Percentiles rank a stretch among this genome's conserved stretches.
Evolutionary conservation across 768 basidiomycete species (phyloP).

Genomic region (Trametes sanguinea): DNA sequence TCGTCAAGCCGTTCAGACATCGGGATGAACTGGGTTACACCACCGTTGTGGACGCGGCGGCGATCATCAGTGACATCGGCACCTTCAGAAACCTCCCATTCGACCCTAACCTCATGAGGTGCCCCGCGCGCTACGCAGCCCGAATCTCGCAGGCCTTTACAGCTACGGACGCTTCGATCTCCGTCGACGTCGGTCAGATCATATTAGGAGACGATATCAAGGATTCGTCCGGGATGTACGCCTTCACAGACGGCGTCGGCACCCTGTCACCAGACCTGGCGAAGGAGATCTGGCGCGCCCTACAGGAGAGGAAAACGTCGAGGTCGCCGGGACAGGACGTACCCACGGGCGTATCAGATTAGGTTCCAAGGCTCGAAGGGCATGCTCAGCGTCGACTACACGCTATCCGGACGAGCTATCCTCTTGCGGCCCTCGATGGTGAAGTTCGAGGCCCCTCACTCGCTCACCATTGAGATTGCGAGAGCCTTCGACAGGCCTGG

Average conservation of each 20-base stretch:
- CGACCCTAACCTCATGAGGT: slow-evolving; percentile 51
- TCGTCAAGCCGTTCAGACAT: slow-evolving; percentile 57
- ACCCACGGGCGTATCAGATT: slow-evolving; percentile 58
- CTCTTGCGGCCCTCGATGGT: slow-evolving; percentile 62
- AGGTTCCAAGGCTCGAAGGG: slow-evolving; percentile 69
- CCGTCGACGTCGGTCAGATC: slow-evolving; percentile 43
- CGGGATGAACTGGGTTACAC: slow-evolving; percentile 6
- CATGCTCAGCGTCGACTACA: slow-evolving; percentile 60
- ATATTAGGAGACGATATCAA: slow-evolving; percentile 49
- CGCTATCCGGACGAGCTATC: slow-evolving; percentile 49
- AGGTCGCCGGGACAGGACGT: slow-evolving; percentile 36
- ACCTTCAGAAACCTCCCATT: slow-evolving; percentile 49
- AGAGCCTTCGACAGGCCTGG: slow-evolving; percentile 62
- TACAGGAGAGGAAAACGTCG: slow-evolving; percentile 42
- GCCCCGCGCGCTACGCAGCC: slow-evolving; percentile 72
- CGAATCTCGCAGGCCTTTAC: slow-evolving; percentile 76
- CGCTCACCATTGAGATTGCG: slow-evolving; percentile 61
- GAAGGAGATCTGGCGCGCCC: slow-evolving; percentile 45
- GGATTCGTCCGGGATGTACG: slow-evolving; percentile 35
- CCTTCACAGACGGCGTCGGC: slow-evolving; percentile 75
- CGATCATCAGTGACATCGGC: slow-evolving; percentile 59
- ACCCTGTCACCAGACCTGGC: slow-evolving; percentile 60
- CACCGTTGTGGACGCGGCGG: slow-evolving; percentile 34
- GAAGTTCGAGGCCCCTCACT: slow-evolving; percentile 59
- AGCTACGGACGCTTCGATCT: slow-evolving; percentile 62